Conservation (phyloP, 805 yeast species). For the Zygosaccharomyces siamensis region DNA sequence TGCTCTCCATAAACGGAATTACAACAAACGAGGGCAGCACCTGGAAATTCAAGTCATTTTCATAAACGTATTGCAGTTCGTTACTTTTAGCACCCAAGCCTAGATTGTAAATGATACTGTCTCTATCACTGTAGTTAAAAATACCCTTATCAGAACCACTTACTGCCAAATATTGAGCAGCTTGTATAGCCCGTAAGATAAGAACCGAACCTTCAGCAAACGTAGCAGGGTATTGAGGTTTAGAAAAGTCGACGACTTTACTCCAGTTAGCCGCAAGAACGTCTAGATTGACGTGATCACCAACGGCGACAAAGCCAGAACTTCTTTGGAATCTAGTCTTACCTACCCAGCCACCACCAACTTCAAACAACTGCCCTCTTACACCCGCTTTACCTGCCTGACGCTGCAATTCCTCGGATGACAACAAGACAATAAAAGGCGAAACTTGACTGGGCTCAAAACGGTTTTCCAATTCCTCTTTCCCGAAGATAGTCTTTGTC, state of each 20-base stretch:
- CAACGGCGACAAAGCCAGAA: constrained; percentile 66
- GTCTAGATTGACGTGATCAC: constrained; percentile 50
- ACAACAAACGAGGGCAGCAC: constrained; percentile 89
- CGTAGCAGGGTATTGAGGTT: constrained; percentile 45
- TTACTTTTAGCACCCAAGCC: constrained; percentile 80
- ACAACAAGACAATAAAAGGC: constrained; percentile 75
- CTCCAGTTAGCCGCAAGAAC: constrained; percentile 63
- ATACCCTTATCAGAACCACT: constrained; percentile 29
- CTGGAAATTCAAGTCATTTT: constrained; percentile 70
- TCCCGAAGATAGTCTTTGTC: constrained; percentile 84
- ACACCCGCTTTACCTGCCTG: constrained; percentile 34
- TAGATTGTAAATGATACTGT: constrained; percentile 77
- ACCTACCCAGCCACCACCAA: constrained; percentile 96
- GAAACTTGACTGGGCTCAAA: constrained; percentile 88
- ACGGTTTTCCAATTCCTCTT: constrained; percentile 65
- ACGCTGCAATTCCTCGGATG: constrained; percentile 62
- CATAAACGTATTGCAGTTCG: constrained; percentile 77
- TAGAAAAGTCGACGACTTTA: constrained; percentile 60
- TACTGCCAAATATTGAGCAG: constrained; percentile 29
- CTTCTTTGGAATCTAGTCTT: constrained; percentile 93
- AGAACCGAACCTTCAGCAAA: constrained; percentile 78
- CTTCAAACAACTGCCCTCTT: constrained; percentile 81
- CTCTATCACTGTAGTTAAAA: constrained; percentile 59
- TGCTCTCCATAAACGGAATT: constrained; percentile 71
- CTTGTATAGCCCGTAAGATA: constrained; percentile 58